phyloP scores from a whole-genome alignment of 1,139 yeast genomes.

The Candida frijolesensis region DNA sequence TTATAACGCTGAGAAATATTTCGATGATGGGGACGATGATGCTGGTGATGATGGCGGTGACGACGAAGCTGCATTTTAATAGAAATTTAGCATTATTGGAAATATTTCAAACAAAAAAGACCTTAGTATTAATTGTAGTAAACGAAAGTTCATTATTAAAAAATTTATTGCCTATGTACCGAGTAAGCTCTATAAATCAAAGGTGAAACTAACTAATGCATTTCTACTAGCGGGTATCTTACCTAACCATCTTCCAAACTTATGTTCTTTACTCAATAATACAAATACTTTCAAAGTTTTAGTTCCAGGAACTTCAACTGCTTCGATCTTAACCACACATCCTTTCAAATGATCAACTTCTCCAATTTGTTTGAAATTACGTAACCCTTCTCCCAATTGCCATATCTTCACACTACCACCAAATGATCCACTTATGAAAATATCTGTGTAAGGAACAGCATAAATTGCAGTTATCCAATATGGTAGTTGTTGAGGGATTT shows the following conservation, averaged over 20 bases:
- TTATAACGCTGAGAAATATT: conserved; percentile 53
- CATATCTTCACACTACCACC: conserved; percentile 76
- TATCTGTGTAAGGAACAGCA: conserved; percentile 87
- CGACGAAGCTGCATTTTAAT: conserved; percentile 77
- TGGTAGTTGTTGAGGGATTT: conserved; percentile 73
- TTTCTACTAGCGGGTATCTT: conserved; percentile 45
- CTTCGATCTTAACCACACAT: conserved; percentile 67
- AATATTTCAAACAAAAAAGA: not conserved
- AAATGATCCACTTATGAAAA: conserved; percentile 88
- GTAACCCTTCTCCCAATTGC: conserved; percentile 62
- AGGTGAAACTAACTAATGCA: conserved; percentile 41
- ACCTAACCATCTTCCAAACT: conserved; percentile 79
- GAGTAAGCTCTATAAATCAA: conserved; percentile 28
- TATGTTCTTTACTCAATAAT: conserved; percentile 79
- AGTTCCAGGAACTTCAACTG: conserved; percentile 56
- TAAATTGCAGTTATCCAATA: conserved; percentile 82
- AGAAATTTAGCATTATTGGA: not conserved
- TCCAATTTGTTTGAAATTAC: conserved; percentile 60
- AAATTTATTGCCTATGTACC: conserved; percentile 1
- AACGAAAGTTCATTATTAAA: not conserved
- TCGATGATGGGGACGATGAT: conserved; percentile 79
- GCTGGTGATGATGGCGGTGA: conserved; percentile 80
- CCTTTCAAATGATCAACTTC: conserved; percentile 66
- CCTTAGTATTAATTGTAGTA: too few species aligned
- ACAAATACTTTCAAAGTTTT: conserved; percentile 61